phyloP scores from a whole-genome alignment of 495 filamentous ascomycete genomes.

The Aspergillus bridgeri region DNA sequence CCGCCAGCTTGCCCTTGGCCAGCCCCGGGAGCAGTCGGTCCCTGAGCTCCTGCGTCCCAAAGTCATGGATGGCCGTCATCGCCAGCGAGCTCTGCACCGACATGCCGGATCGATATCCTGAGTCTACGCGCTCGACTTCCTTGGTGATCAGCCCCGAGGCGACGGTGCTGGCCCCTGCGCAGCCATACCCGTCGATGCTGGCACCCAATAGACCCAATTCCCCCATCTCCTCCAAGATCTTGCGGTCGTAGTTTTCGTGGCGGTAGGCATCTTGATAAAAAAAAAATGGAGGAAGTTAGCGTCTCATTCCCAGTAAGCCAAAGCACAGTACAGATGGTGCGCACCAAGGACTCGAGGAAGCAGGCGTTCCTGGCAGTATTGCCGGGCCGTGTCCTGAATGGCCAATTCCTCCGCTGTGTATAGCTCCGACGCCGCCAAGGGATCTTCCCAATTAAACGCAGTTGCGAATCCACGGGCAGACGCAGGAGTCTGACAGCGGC shows the following conservation, averaged over 20 bases:
- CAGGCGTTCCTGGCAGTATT: constrained; percentile 89
- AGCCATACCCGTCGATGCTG: constrained; percentile 88
- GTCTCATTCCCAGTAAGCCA: background rate
- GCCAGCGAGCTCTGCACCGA: constrained; percentile 92
- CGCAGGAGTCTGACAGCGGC: constrained; percentile 4
- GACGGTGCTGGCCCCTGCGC: constrained; percentile 89
- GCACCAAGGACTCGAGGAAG: constrained; percentile 83
- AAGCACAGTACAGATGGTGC: constrained; percentile 18
- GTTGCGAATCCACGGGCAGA: constrained; percentile 45
- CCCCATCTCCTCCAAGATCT: constrained; percentile 93
- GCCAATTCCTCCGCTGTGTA: constrained; percentile 88
- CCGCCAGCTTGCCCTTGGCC: constrained; percentile 82
- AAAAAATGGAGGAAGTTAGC: constrained; percentile 2
- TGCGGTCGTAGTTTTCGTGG: constrained; percentile 85
- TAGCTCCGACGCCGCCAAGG: constrained; percentile 66
- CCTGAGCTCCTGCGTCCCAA: constrained; percentile 86
- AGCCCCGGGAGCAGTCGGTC: constrained; percentile 79
- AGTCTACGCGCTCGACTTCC: constrained; percentile 94
- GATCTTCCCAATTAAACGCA: constrained; percentile 90
- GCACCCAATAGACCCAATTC: constrained; percentile 88
- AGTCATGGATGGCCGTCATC: constrained; percentile 96
- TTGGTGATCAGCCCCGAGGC: constrained; percentile 91
- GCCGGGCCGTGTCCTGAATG: constrained; percentile 80
- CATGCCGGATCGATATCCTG: constrained; percentile 93
- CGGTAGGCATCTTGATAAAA: constrained; percentile 77